These are phyloP conservation scores for Vigna mungo DNA, from an alignment of 306 rosid species.

Conservation along the genomic window DNA sequence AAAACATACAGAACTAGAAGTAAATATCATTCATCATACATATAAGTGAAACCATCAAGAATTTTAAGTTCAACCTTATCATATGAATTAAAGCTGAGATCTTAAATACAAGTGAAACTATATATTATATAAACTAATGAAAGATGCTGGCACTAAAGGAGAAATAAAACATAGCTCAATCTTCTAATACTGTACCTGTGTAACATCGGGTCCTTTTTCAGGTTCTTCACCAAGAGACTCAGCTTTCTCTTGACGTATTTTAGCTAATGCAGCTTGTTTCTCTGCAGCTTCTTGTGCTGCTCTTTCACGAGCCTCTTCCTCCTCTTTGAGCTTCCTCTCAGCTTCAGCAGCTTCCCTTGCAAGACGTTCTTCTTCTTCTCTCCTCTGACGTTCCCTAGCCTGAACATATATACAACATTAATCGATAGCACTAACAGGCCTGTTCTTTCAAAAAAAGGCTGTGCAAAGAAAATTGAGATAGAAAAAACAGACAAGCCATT, in stretches of 20 bases:
- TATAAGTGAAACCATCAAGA: conserved; percentile 10
- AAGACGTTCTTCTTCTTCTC: conserved; percentile 90
- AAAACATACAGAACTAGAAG: neutral
- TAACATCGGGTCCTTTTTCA: conserved; percentile 90
- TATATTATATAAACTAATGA: conserved; percentile 8
- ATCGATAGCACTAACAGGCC: conserved; percentile 36
- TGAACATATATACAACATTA: conserved; percentile 49
- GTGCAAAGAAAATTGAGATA: conserved; percentile 1
- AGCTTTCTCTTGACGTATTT: conserved; percentile 82
- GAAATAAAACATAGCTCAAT: conserved; percentile 17
- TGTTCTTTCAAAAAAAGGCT: conserved; percentile 30
- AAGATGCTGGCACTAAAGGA: conserved; percentile 12
- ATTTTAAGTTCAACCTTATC: neutral
- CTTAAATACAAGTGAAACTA: neutral
- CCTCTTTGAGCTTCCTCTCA: conserved; percentile 83
- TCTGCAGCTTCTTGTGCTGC: conserved; percentile 90
- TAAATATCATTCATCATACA: neutral
- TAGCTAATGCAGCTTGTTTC: conserved; percentile 82
- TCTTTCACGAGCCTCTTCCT: conserved; percentile 90
- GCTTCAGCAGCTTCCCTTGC: conserved; percentile 98
- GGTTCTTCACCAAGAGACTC: conserved; percentile 90
- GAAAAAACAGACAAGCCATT: conserved; percentile 25
- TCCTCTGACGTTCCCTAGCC: conserved; percentile 95
- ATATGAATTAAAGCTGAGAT: conserved; percentile 10
- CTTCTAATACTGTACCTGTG: conserved; percentile 63